A percentile compares a stretch with the other conserved stretches of the same genome.
These are phyloP conservation scores for Gymnopus androsaceus DNA, from an alignment of 1,284 basidiomycete genomes.

Conservation along the genomic window DNA sequence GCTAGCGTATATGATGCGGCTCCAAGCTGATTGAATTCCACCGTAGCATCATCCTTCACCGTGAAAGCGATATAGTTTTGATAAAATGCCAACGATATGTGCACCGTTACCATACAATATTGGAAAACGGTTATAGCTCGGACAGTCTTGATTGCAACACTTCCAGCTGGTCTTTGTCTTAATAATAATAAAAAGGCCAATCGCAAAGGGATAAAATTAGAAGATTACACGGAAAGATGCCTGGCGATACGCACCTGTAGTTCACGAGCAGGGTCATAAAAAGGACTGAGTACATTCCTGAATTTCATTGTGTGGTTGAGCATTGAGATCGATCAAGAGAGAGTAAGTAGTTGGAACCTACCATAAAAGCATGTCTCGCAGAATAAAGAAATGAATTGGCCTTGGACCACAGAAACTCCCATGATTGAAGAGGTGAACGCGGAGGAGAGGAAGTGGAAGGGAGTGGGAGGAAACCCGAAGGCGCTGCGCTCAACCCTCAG, in stretches of 20 bases:
- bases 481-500: background rate
- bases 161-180: background rate
- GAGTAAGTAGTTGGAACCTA: background rate
- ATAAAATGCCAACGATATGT: conserved; percentile 1
- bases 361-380: conserved; percentile 5
- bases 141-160: background rate
- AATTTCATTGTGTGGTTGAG: background rate
- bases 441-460: background rate
- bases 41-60: background rate
- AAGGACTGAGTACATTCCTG: conserved; percentile 5
- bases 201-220: no score
- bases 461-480: background rate
- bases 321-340: background rate
- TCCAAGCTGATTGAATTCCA: background rate
- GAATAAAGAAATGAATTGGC: conserved; percentile 6
- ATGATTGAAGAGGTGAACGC: background rate
- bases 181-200: background rate
- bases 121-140: background rate
- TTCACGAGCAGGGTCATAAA: conserved; percentile 1
- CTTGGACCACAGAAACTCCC: conserved; percentile 4
- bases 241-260: background rate
- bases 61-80: conserved; percentile 4
- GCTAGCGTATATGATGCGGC: background rate
- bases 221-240: background rate
- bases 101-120: conserved; percentile 6